phyloP scores from a whole-genome alignment of 352 stramenopile species.

The Phytophthora fragariae region DNA sequence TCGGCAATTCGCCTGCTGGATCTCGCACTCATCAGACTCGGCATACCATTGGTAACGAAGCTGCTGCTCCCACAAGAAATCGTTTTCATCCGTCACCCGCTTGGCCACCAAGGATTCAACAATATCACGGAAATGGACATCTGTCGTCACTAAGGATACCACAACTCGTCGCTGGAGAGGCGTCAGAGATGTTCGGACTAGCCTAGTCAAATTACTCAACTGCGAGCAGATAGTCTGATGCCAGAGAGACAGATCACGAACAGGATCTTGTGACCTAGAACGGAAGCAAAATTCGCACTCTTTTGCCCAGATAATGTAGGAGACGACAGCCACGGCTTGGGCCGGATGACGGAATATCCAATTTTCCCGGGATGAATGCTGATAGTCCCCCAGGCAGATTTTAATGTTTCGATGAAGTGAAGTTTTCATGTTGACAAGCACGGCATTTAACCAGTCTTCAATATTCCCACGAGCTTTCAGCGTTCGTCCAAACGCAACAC shows the following conservation, averaged over 20 bases:
- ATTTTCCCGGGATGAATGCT: constrained; percentile 74
- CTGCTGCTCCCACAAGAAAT: constrained; percentile 84
- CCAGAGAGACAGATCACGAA: constrained; percentile 64
- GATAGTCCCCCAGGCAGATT: constrained; percentile 88
- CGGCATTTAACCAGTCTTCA: constrained; percentile 87
- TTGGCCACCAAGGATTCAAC: constrained; percentile 69
- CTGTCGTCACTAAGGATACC: constrained; percentile 77
- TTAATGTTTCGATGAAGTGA: constrained; percentile 81
- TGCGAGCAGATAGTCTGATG: constrained; percentile 76
- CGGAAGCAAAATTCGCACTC: constrained; percentile 77
- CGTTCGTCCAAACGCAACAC: constrained; percentile 72
- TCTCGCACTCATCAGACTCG: constrained; percentile 68
- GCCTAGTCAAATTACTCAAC: constrained; percentile 66
- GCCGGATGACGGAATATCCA: constrained; percentile 92
- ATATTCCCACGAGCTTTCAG: constrained; percentile 88
- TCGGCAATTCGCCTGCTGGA: constrained; percentile 69
- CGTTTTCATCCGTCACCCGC: constrained; percentile 50
- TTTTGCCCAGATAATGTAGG: constrained; percentile 87
- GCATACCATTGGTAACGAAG: constrained; percentile 79
- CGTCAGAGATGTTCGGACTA: constrained; percentile 70
- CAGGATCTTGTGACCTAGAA: constrained; percentile 57
- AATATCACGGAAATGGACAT: constrained; percentile 84
- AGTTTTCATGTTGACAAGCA: constrained; percentile 78
- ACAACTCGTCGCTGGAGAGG: constrained; percentile 63
- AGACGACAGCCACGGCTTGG: constrained; percentile 91